Conservation (phyloP, 2,329 filamentous ascomycete species). For the Westerdykella aurantiaca region DNA sequence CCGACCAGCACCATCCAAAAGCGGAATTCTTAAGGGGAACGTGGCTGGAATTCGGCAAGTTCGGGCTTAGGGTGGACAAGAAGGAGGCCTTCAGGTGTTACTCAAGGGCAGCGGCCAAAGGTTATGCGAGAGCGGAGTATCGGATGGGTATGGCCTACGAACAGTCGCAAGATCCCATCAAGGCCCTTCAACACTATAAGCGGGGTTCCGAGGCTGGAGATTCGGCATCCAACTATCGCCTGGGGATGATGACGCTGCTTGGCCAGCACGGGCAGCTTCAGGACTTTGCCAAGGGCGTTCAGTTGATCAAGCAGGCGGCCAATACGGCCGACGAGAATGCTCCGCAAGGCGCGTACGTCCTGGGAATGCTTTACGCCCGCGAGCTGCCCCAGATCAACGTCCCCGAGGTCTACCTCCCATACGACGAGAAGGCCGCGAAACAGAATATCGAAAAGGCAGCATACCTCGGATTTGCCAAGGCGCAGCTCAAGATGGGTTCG, state of each 20-base stretch:
- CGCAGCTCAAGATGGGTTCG: constrained; percentile 94
- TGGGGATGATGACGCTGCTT: constrained; percentile 96
- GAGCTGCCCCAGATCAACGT: constrained; percentile 87
- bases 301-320: constrained; percentile 77
- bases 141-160: constrained; percentile 98
- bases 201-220: constrained; percentile 73
- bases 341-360: constrained; percentile 89
- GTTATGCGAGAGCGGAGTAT: constrained; percentile 86
- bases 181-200: constrained; percentile 87
- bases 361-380: constrained; percentile 86
- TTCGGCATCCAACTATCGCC: constrained; percentile 77
- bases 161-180: constrained; percentile 84
- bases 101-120: constrained; percentile 74
- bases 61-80: constrained; percentile 83
- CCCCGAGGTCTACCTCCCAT: constrained; percentile 64
- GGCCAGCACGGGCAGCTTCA: constrained; percentile 88
- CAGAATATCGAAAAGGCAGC: constrained; percentile 95
- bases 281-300: constrained; percentile 70
- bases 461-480: constrained; percentile 91
- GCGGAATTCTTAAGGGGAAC: constrained; percentile 91
- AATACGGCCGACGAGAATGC: constrained; percentile 91
- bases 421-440: constrained; percentile 66
- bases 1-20: constrained; percentile 86
- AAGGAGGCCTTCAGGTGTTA: constrained; percentile 90
- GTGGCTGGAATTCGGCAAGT: constrained; percentile 98